Evolutionary conservation across 805 yeast species (phyloP), one percentile per base, ranked within the genome.

Genomic region (Middelhovenomyces tepae): DNA sequence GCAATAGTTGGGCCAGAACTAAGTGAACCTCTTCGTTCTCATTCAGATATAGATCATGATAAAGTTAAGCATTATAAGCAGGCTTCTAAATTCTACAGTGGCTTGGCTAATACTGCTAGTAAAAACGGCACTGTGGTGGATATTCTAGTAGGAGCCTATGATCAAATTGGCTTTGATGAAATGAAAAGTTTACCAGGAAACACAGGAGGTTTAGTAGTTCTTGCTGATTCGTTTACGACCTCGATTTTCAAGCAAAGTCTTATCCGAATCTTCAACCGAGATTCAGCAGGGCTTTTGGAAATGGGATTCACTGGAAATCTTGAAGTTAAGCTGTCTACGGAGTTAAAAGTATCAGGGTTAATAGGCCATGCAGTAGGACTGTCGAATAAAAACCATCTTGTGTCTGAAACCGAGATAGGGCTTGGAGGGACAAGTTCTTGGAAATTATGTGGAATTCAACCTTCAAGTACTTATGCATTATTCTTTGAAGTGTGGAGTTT

Each of bases 131-230:
- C 81, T 49, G 73, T 85, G 16, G 76, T 87, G 37, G 95, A 86
- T 57, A 73, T 87, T 27, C 86, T 83, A 59, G 94, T 94, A 16
- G 95, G 95, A 39, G 85, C 95, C 64, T 85, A 84, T 57, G 97
- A 87, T 61, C 97, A 87, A 66, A 78, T 86, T 37, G 97, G 97
- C 53, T 73, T 87, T 67, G 77, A 75, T 46, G 97, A 87, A 63
- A 86, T 87, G 96, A 78, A 83, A 57, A 66, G 77, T 35, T 63
- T 87, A 41, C 72, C 91, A 37, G 77, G 79, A 55, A 67, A 69
- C 46, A 86, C 95, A 8, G 96, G 96, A 43, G 97, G 97, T 57
- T 77, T 77, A 14, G 61, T 87, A 37, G 73, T 87, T 22, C 73
- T 87, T 47, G 71, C 93, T 2, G 97, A 87, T 65, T 85, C 95